A percentile compares a stretch with the other conserved stretches of the same genome.
Conservation (phyloP, 306 rosid genomes). For the Castanea sativa region DNA sequence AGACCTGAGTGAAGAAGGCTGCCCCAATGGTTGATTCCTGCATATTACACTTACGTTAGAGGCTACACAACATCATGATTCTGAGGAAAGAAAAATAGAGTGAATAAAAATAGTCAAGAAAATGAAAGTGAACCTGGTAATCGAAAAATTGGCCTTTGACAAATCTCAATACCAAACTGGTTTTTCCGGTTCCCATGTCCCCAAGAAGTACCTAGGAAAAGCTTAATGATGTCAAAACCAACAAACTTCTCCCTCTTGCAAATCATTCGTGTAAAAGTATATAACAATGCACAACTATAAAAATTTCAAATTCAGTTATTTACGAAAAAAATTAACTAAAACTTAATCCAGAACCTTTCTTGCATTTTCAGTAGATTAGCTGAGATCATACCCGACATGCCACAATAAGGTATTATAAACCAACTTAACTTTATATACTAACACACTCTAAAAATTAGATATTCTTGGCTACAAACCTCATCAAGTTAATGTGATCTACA, state of each 20-base stretch:
- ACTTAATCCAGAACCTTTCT: neutral
- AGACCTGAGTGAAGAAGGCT: slow-evolving; percentile 81
- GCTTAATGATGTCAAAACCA: neutral
- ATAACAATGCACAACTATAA: neutral
- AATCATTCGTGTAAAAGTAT: neutral
- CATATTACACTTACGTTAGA: neutral
- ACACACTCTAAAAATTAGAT: neutral
- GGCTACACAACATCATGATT: neutral
- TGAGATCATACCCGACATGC: neutral
- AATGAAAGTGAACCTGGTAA: slow-evolving; percentile 53
- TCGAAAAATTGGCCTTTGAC: slow-evolving; percentile 83
- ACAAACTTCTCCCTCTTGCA: neutral
- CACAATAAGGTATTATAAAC: neutral
- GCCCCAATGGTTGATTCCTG: slow-evolving; percentile 96
- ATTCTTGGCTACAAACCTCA: neutral
- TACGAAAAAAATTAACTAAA: neutral
- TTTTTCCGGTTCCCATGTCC: slow-evolving; percentile 90
- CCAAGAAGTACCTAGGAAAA: slow-evolving; percentile 74
- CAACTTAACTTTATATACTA: neutral
- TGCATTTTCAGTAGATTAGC: neutral
- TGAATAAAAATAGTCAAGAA: neutral
- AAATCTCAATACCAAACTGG: slow-evolving; percentile 85
- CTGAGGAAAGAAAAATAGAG: slow-evolving; percentile 1
- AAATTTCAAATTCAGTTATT: neutral
- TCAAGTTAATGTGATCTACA: neutral